Evolutionary conservation across 345 rosid genomes (phyloP).

Genomic region (Hibiscus trionum): DNA sequence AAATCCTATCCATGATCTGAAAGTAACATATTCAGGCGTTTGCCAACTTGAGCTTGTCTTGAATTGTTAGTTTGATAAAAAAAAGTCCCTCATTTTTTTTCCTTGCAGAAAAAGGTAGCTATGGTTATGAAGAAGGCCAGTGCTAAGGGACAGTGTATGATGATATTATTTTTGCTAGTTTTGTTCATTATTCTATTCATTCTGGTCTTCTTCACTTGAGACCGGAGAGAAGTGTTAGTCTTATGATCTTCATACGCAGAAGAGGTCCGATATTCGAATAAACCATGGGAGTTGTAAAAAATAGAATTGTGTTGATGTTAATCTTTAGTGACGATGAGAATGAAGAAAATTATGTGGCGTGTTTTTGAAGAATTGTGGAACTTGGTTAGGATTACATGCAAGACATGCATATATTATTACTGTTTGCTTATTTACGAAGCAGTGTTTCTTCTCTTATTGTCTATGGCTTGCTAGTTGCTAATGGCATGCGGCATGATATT

Average conservation of each 20-base stretch:
- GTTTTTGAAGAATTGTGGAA: neutral
- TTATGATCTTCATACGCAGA: neutral
- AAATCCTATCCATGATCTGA: neutral
- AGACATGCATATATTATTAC: neutral
- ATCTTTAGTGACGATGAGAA: neutral
- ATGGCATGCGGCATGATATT: neutral
- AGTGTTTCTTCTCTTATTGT: neutral
- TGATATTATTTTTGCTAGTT: constrained; percentile 71
- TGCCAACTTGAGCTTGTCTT: neutral
- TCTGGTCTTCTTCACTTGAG: constrained; percentile 72
- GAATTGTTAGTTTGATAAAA: constrained; percentile 4
- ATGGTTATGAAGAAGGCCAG: constrained; percentile 98
- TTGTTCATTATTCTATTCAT: constrained; percentile 82
- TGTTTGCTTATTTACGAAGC: neutral
- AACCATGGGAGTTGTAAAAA: neutral
- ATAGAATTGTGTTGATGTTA: neutral
- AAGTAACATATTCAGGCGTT: neutral
- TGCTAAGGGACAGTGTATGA: constrained; percentile 87
- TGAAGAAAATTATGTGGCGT: neutral
- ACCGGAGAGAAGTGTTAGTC: neutral
- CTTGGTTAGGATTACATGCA: neutral
- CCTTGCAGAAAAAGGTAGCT: constrained; percentile 85
- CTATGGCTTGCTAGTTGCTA: neutral
- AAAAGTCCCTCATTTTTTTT: neutral
- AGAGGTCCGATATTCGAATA: neutral